Percentiles rank a stretch among this genome's conserved stretches.
Conservation (phyloP, 371 early-diverging fungal genomes). For the Mortierella sp. region DNA sequence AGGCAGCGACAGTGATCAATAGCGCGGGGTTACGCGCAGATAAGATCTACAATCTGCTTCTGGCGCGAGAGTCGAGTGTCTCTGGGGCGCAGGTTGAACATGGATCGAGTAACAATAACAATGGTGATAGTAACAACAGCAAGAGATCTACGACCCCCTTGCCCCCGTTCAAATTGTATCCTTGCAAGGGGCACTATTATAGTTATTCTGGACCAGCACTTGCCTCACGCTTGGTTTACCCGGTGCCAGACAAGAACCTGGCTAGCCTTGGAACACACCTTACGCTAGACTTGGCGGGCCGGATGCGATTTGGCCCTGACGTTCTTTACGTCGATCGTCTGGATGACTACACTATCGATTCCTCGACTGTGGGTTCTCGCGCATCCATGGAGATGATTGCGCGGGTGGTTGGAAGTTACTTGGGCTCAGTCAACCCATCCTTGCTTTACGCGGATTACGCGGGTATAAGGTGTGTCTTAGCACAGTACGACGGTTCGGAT, state of each 20-base stretch:
- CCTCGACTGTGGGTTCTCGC: conserved; percentile 56
- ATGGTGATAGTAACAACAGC: not conserved
- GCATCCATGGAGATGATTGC: conserved; percentile 62
- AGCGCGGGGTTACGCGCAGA: conserved; percentile 82
- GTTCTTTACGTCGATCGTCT: conserved; percentile 66
- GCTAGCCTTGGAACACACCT: conserved; percentile 84
- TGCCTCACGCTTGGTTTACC: conserved; percentile 83
- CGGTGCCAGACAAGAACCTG: conserved; percentile 81
- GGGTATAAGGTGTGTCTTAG: conserved; percentile 76
- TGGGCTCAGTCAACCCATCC: conserved; percentile 65
- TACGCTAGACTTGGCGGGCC: conserved; percentile 83
- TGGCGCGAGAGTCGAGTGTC: conserved; percentile 9
- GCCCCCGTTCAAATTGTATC: conserved; percentile 61
- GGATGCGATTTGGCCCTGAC: conserved; percentile 88
- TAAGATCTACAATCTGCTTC: conserved; percentile 67
- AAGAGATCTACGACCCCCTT: not conserved
- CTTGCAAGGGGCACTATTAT: conserved; percentile 86
- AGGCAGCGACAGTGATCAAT: conserved; percentile 77
- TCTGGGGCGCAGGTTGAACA: too few relatives aligned
- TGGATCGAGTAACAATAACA: not conserved
- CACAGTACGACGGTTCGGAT: not conserved
- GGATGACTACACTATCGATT: conserved; percentile 68
- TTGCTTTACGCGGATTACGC: conserved; percentile 79
- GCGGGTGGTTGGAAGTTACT: conserved; percentile 63
- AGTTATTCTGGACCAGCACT: conserved; percentile 56